phyloP scores from a whole-genome alignment of 2,329 filamentous ascomycete species.

The Calonectria hongkongensis region DNA sequence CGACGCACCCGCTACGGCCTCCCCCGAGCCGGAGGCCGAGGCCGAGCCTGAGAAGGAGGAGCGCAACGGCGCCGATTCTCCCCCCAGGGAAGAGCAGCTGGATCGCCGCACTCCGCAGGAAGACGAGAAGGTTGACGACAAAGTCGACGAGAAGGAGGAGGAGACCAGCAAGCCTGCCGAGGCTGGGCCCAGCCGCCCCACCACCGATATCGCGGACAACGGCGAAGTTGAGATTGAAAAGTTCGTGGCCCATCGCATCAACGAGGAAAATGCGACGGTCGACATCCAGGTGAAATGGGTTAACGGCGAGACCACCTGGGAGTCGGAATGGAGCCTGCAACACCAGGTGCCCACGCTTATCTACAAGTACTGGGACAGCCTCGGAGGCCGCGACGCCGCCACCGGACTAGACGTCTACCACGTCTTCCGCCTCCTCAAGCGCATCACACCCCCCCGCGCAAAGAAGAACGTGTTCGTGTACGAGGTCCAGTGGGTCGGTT shows the following conservation, averaged over 20 bases:
- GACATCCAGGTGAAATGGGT: conserved; percentile 52
- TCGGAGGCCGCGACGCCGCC: conserved; percentile 50
- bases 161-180: conserved; percentile 5
- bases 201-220: conserved; percentile 36
- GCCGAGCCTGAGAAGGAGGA: conserved; percentile 17
- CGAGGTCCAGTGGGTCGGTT: conserved; percentile 55
- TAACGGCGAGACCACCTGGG: conserved; percentile 52
- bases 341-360: conserved; percentile 52
- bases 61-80: not conserved
- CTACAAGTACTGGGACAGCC: conserved; percentile 54
- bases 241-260: conserved; percentile 49
- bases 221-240: conserved; percentile 51
- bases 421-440: conserved; percentile 54
- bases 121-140: conserved; percentile 27
- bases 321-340: conserved; percentile 54
- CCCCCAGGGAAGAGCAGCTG: conserved; percentile 20
- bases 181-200: conserved; percentile 15
- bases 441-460: conserved; percentile 40
- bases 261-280: conserved; percentile 49
- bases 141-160: conserved; percentile 29
- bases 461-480: conserved; percentile 49
- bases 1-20: conserved; percentile 40
- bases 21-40: conserved; percentile 1
- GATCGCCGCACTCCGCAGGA: conserved; percentile 6
- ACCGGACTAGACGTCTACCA: conserved; percentile 52